Evolutionary conservation across 805 yeast genomes (phyloP), one percentile per base, ranked within the genome.

Genomic region (Soucietia sequanensis): DNA sequence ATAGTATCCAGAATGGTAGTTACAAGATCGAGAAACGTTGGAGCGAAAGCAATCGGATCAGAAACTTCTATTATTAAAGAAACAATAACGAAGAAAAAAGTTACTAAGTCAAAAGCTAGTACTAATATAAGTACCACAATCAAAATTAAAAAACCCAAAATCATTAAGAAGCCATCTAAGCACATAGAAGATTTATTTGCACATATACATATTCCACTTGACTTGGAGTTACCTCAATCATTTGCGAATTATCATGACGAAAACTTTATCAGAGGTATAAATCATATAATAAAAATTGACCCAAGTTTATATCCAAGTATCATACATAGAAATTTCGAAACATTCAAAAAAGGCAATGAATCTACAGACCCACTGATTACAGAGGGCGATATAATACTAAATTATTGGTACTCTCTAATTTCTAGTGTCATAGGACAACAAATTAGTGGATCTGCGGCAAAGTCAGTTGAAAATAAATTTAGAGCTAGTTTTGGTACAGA

Each of bases 401-500:
- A 37, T 9, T 68, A 68, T 42, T 68, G 73, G 73, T 50, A 58
- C 34, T 44, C 62, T 23, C 46, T 68, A 25, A 48, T 68, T 1
- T 42, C 57, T 5, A 60, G 68, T 23, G 75, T 85, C 3, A 74
- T 84, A 3, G 72, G 83, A 0, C 93, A 85, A 54, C 93, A 84
- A 52, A 76, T 85, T 8, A 79, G 85, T 43, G 95, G 95, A 1
- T 72, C 76, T 0, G 95, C 96, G 1, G 96, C 96, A 0, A 56
- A 50, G 7, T 71, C 89, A 1, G 84, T 89, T 20, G 69, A 72
- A 37, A 39, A 42, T 8, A 72, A 75, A 44, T 72, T 85, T 36
- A 41, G 39, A 17, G 50, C 51, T 13, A 35, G 65, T 13, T 65
- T 67, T 33, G 44, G 41, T 2, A 50, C 41, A 48, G 53, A 13